Evolutionary conservation across 2,329 filamentous ascomycete species (phyloP).

Genomic region (Penicillium capsulatum): DNA sequence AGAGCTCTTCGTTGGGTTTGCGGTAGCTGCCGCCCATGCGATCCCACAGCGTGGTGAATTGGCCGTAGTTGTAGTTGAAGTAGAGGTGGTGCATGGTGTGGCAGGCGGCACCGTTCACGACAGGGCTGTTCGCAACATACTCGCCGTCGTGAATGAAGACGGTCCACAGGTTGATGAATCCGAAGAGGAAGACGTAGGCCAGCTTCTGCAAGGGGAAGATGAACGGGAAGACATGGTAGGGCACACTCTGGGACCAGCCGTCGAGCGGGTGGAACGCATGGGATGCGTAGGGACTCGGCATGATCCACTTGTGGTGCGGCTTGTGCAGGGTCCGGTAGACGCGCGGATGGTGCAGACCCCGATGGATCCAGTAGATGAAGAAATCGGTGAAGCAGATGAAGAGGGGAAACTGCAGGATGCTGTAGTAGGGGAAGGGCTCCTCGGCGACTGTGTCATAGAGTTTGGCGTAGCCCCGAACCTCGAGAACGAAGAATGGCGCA

Average conservation of each 20-base stretch:
- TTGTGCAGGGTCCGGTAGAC: slow-evolving; percentile 91
- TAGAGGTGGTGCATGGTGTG: slow-evolving; percentile 87
- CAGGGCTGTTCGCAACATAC: slow-evolving; percentile 82
- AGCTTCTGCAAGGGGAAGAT: slow-evolving; percentile 89
- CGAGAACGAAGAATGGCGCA: slow-evolving; percentile 72
- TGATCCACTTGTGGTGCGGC: slow-evolving; percentile 99
- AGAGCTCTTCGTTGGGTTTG: slow-evolving; percentile 79
- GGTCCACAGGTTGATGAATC: slow-evolving; percentile 95
- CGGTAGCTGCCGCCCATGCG: slow-evolving; percentile 82
- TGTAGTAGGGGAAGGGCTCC: slow-evolving; percentile 73
- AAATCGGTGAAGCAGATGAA: slow-evolving; percentile 87
- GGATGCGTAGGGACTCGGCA: slow-evolving; percentile 89
- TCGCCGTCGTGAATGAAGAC: slow-evolving; percentile 95
- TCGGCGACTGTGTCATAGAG: slow-evolving; percentile 78
- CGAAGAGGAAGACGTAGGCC: slow-evolving; percentile 78
- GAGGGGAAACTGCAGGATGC: slow-evolving; percentile 76
- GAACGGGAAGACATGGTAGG: slow-evolving; percentile 91
- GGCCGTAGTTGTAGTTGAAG: slow-evolving; percentile 90
- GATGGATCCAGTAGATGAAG: slow-evolving; percentile 88
- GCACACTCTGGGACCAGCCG: slow-evolving; percentile 80
- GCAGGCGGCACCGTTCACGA: slow-evolving; percentile 95
- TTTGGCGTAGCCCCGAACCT: slow-evolving; percentile 79
- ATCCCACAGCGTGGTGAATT: slow-evolving; percentile 92
- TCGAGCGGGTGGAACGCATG: slow-evolving; percentile 95
- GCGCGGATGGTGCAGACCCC: slow-evolving; percentile 71